phyloP scores from a whole-genome alignment of 257 asterid species.

The Solanum pinnatisectum region DNA sequence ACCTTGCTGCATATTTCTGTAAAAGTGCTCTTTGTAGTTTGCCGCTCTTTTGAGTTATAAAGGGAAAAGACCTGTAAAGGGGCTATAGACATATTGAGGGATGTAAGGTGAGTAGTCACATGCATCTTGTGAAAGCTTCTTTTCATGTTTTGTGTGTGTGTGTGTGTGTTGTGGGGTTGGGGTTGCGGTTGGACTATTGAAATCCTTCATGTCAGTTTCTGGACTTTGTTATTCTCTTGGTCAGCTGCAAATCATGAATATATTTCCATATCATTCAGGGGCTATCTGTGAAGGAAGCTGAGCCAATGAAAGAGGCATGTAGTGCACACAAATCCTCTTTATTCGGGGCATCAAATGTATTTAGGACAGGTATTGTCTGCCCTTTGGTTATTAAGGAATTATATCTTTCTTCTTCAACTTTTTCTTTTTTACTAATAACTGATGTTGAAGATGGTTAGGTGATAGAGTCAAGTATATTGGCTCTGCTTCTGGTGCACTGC shows the following conservation, averaged over 20 bases:
- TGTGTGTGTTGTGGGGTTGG: background rate
- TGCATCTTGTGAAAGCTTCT: background rate
- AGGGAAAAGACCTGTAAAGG: background rate
- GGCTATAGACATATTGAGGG: background rate
- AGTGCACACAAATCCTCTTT: conserved; percentile 34
- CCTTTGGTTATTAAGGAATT: background rate
- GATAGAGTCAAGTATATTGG: conserved; percentile 71
- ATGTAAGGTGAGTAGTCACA: background rate
- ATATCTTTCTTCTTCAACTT: background rate
- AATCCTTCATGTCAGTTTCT: background rate
- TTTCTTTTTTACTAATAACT: background rate
- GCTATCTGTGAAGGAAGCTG: conserved; percentile 51
- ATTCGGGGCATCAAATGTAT: conserved; percentile 21
- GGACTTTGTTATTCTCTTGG: background rate
- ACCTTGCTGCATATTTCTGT: background rate
- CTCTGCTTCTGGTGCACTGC: conserved; percentile 40
- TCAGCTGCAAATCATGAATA: background rate
- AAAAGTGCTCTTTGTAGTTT: background rate
- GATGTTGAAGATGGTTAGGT: conserved; percentile 34
- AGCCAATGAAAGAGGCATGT: conserved; percentile 20
- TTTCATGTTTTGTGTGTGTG: background rate
- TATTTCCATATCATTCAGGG: conserved; percentile 30
- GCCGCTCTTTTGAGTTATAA: background rate
- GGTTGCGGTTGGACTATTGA: background rate
- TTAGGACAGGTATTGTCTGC: conserved; percentile 36